A percentile compares a stretch with the other conserved stretches of the same genome.
phyloP scores from a whole-genome alignment of 148 eudicot species.

The Fagopyrum esculentum region DNA sequence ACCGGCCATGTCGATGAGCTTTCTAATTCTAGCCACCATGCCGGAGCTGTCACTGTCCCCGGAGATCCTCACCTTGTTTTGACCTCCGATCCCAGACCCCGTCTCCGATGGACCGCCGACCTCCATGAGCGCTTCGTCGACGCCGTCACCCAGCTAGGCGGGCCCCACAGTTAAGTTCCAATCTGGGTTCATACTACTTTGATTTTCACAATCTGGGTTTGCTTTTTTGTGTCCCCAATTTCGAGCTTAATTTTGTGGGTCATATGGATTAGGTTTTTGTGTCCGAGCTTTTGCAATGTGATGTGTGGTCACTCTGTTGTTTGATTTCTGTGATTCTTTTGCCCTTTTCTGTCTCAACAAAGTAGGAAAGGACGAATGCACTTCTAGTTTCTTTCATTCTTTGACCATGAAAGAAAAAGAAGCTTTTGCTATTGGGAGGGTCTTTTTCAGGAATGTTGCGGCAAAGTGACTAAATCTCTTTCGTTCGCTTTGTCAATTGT shows the following conservation, averaged over 20 bases:
- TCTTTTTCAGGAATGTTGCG: slow-evolving; percentile 1
- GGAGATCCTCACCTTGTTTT: slow-evolving; percentile 61
- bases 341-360: neutral
- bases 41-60: neutral
- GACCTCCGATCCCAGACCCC: slow-evolving; percentile 77
- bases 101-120: slow-evolving; percentile 81
- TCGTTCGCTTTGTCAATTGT: neutral
- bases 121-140: slow-evolving; percentile 85
- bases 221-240: neutral
- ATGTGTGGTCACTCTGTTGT: neutral
- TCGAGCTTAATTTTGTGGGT: slow-evolving; percentile 2
- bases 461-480: slow-evolving; percentile 2
- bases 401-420: neutral
- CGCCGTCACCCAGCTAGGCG: slow-evolving; percentile 89
- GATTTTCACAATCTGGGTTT: neutral
- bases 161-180: slow-evolving; percentile 44
- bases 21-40: slow-evolving; percentile 15
- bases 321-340: neutral
- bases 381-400: neutral
- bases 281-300: slow-evolving; percentile 3
- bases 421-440: slow-evolving; percentile 2
- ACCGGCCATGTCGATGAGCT: slow-evolving; percentile 29
- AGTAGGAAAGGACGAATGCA: neutral
- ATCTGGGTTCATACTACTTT: neutral
- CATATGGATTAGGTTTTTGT: neutral